Conservation (phyloP, 2,329 filamentous ascomycete species). For the Aspergillus sp. region DNA sequence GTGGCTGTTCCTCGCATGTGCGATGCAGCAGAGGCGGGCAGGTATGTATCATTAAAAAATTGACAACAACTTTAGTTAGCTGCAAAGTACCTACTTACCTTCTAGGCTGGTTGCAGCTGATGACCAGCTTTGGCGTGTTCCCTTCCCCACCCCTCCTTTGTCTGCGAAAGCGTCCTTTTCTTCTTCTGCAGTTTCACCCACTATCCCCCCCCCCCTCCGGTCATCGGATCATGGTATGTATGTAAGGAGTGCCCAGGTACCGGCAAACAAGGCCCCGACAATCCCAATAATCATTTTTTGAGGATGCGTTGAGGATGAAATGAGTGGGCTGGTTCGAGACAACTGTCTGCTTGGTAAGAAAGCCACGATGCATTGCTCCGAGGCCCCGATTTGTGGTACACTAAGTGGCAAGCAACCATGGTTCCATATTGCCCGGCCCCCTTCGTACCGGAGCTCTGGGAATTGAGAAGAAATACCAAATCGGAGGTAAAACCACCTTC, state of each 20-base stretch:
- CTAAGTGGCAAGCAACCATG: constrained; percentile 22
- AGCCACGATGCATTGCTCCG: constrained; percentile 10
- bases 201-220: neutral
- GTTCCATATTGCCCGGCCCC: constrained; percentile 12
- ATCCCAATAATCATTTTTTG: neutral
- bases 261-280: constrained; percentile 1
- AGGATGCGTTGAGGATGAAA: neutral
- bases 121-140: no score
- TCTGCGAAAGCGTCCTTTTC: neutral
- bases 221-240: constrained; percentile 6
- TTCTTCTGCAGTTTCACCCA: neutral
- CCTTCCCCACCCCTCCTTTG: neutral
- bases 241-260: constrained; percentile 10
- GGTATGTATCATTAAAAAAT: neutral
- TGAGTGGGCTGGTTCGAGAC: neutral
- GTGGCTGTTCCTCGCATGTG: constrained; percentile 5
- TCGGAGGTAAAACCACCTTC: neutral
- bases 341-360: neutral
- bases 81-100: constrained; percentile 2
- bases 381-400: constrained; percentile 23
- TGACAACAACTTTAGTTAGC: neutral
- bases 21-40: neutral
- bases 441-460: neutral
- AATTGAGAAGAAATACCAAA: constrained; percentile 1
- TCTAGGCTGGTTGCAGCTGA: neutral